Conservation (phyloP, 306 rosid genomes). For the Cucurbita pepo region DNA sequence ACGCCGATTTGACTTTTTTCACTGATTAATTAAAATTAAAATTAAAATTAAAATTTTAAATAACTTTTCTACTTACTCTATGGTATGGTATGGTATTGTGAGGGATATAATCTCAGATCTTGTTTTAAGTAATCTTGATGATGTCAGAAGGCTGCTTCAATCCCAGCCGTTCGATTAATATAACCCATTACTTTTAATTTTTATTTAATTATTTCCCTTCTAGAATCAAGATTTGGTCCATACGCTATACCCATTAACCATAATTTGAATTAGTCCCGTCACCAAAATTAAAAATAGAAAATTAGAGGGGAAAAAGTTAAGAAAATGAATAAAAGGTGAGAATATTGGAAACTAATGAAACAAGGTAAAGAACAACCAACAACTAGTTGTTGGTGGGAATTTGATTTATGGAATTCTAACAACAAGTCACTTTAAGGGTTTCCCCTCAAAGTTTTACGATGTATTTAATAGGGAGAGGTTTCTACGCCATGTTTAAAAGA, state of each 20-base stretch:
- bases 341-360: neutral
- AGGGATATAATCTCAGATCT: neutral
- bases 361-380: neutral
- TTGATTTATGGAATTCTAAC: neutral
- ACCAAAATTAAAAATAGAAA: neutral
- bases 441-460: no score
- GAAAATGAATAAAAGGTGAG: neutral
- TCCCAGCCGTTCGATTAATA: neutral
- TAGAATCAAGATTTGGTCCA: neutral
- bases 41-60: neutral
- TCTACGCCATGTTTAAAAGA: no score
- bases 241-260: neutral
- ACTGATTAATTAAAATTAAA: neutral
- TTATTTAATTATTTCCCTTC: neutral
- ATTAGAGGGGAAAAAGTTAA: neutral
- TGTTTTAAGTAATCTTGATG: neutral
- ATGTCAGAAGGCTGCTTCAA: neutral
- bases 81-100: neutral
- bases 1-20: neutral
- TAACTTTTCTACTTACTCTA: neutral
- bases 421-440: accelerated
- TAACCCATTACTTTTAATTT: neutral
- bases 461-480: no score
- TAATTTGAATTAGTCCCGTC: neutral
- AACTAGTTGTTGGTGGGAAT: neutral